Conservation (phyloP, 331 rosid genomes). For the Dryas integrifolia region DNA sequence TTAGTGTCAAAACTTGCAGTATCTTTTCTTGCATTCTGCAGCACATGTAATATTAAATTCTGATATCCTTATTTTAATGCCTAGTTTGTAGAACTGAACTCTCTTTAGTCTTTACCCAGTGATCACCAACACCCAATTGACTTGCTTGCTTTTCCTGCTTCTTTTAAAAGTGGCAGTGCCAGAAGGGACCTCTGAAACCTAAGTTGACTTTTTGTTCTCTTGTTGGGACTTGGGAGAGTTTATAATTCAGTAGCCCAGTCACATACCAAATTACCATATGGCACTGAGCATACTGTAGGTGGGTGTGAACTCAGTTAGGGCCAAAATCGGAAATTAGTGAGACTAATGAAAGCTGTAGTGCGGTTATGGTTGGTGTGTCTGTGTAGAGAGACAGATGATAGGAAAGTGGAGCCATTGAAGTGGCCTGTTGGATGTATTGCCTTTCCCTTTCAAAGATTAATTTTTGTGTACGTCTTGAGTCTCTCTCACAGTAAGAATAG, state of each 20-base stretch:
- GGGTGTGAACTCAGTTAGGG: slow-evolving; percentile 16
- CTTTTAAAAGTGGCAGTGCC: slow-evolving; percentile 17
- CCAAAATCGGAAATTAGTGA: slow-evolving; percentile 17
- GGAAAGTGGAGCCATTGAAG: slow-evolving; percentile 27
- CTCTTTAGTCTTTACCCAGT: slow-evolving; percentile 10
- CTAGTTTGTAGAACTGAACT: slow-evolving; percentile 19
- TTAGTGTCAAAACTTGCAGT: slow-evolving; percentile 5
- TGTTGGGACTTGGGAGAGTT: slow-evolving; percentile 17
- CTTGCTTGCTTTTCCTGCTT: slow-evolving; percentile 13
- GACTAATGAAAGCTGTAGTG: slow-evolving; percentile 20
- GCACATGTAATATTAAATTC: slow-evolving; percentile 21
- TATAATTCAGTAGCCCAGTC: slow-evolving; percentile 1
- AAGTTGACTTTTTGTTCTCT: slow-evolving; percentile 37
- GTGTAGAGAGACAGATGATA: slow-evolving; percentile 5
- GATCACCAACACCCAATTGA: slow-evolving; percentile 29
- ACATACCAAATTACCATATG: slow-evolving; percentile 26
- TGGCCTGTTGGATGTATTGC: slow-evolving; percentile 20
- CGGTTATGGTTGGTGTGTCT: slow-evolving; percentile 23
- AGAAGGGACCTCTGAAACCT: slow-evolving; percentile 29
- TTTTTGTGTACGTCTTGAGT: background rate
- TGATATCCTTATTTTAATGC: slow-evolving; percentile 3
- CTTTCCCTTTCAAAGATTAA: slow-evolving; percentile 12
- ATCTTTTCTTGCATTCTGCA: slow-evolving; percentile 27
- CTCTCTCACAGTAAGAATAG: background rate
- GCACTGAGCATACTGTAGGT: slow-evolving; percentile 16